Conservation (phyloP, 306 rosid species). For the Castanea crenata region DNA sequence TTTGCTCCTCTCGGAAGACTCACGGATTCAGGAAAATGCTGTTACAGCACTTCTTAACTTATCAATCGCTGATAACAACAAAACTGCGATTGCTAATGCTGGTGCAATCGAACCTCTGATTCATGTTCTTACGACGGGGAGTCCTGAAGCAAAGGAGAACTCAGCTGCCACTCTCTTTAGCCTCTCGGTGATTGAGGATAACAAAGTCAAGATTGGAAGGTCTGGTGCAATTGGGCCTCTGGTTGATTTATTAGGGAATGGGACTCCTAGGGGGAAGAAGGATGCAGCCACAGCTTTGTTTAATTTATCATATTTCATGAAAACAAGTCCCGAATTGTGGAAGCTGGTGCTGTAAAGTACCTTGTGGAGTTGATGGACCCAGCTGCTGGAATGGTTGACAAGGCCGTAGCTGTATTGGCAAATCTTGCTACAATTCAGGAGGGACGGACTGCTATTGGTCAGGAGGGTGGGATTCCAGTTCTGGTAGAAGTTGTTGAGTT, state of each 20-base stretch:
- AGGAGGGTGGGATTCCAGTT: constrained; percentile 80
- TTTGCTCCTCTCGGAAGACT: constrained; percentile 62
- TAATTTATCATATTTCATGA: constrained; percentile 84
- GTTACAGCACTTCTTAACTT: constrained; percentile 95
- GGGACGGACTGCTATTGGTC: constrained; percentile 80
- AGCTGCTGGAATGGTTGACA: constrained; percentile 97
- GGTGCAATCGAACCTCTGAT: constrained; percentile 88
- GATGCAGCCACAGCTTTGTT: constrained; percentile 98
- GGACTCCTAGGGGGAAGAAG: constrained; percentile 95
- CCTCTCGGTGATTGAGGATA: constrained; percentile 88
- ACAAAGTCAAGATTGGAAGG: constrained; percentile 83
- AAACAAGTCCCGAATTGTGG: constrained; percentile 83
- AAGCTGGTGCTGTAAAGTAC: constrained; percentile 92
- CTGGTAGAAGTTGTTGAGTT: constrained; percentile 96
- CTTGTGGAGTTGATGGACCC: constrained; percentile 98
- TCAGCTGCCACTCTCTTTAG: constrained; percentile 98
- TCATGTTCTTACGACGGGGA: constrained; percentile 82
- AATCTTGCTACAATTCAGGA: constrained; percentile 88
- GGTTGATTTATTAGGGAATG: constrained; percentile 87
- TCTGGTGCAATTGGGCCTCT: constrained; percentile 88
- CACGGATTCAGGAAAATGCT: constrained; percentile 80
- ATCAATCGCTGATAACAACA: constrained; percentile 83
- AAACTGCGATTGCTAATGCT: constrained; percentile 72
- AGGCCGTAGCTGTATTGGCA: constrained; percentile 94
- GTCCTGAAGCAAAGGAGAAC: constrained; percentile 95